phyloP scores from a whole-genome alignment of 129 eudicot genomes.

The Lactuca saligna region DNA sequence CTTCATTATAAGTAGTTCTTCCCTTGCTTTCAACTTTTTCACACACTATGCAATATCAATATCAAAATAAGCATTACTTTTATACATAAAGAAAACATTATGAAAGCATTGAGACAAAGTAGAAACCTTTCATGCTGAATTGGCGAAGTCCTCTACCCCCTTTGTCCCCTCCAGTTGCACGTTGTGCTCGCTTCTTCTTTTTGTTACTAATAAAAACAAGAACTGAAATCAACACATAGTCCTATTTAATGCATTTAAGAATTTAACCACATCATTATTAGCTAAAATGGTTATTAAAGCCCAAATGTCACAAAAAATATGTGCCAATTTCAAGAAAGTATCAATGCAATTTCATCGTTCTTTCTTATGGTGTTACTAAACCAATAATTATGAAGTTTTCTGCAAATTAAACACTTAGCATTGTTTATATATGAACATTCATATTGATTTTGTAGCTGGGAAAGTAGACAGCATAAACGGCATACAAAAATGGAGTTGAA shows the following conservation, averaged over 20 bases:
- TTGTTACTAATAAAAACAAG: slow-evolving; percentile 43
- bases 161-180: slow-evolving; percentile 82
- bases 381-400: slow-evolving; percentile 9
- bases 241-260: slow-evolving; percentile 1
- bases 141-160: slow-evolving; percentile 86
- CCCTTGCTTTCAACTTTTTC: slow-evolving; percentile 95
- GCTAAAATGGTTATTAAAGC: not conserved
- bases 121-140: slow-evolving; percentile 92
- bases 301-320: not conserved
- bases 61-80: slow-evolving; percentile 6
- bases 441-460: not conserved
- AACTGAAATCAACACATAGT: not conserved
- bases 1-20: slow-evolving; percentile 87
- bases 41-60: slow-evolving; percentile 53
- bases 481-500: not conserved
- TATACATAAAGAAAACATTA: not conserved
- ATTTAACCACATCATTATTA: not conserved
- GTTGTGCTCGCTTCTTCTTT: slow-evolving; percentile 80
- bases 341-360: not conserved
- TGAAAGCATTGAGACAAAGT: not conserved
- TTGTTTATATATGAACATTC: not conserved
- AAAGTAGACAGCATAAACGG: not conserved
- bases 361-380: not conserved
- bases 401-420: slow-evolving; percentile 8
- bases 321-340: not conserved